phyloP scores from a whole-genome alignment of 1,139 yeast species.

The Taphrina betulina region DNA sequence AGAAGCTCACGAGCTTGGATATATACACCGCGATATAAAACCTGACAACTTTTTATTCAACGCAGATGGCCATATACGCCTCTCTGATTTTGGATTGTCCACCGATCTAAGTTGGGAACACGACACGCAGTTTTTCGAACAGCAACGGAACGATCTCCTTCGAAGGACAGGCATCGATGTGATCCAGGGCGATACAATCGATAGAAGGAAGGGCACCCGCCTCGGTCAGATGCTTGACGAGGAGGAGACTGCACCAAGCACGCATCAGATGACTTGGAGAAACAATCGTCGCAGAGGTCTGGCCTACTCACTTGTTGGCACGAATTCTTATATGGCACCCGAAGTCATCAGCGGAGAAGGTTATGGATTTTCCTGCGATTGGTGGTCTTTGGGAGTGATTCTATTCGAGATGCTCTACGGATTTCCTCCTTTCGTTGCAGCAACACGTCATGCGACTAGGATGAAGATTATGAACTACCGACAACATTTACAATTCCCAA shows the following conservation, averaged over 20 bases:
- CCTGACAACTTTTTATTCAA: constrained; percentile 74
- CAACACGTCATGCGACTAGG: constrained; percentile 48
- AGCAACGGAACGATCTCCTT: constrained; percentile 29
- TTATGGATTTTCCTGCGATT: constrained; percentile 82
- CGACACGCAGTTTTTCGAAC: constrained; percentile 40
- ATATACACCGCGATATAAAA: constrained; percentile 79
- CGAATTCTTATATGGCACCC: constrained; percentile 95
- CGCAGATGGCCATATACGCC: constrained; percentile 74
- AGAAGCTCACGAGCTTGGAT: constrained; percentile 76
- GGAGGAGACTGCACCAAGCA: constrained; percentile 5
- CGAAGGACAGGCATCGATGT: constrained; percentile 32
- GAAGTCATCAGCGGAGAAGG: constrained; percentile 84
- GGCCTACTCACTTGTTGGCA: constrained; percentile 74
- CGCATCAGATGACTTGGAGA: constrained; percentile 31
- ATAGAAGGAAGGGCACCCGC: constrained; percentile 22
- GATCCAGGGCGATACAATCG: constrained; percentile 30
- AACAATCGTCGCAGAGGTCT: constrained; percentile 24
- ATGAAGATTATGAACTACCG: constrained; percentile 30
- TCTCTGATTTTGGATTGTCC: constrained; percentile 74
- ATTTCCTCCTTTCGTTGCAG: constrained; percentile 87
- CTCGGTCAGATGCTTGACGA: neutral
- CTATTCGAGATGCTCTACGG: constrained; percentile 87
- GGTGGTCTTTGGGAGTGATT: constrained; percentile 98
- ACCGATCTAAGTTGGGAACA: constrained; percentile 70
- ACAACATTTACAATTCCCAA: constrained; percentile 27